Evolutionary conservation across 177 flowering plant genomes (phyloP).

Genomic region (Telopea speciosissima): DNA sequence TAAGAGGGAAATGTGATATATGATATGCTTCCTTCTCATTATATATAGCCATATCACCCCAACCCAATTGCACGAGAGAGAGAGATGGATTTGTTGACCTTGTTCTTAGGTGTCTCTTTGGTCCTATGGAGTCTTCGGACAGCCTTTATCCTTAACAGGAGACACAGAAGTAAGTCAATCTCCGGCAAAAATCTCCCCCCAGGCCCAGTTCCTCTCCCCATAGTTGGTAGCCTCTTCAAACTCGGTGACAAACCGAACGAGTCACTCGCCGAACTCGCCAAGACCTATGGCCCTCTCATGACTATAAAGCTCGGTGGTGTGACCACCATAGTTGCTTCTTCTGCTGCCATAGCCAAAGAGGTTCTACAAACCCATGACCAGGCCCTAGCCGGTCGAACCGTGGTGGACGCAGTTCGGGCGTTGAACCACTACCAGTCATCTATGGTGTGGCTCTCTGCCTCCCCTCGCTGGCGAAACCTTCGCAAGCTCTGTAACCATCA

Average conservation of each 20-base stretch:
- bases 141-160: background rate
- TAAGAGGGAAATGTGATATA: too few relatives aligned
- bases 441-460: slow-evolving; percentile 12
- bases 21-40: too few relatives aligned
- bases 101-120: background rate
- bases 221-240: slow-evolving; percentile 28
- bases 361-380: slow-evolving; percentile 15
- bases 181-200: slow-evolving; percentile 15
- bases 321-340: slow-evolving; percentile 24
- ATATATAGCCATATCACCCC: too few relatives aligned
- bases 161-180: background rate
- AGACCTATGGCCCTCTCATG: slow-evolving; percentile 28
- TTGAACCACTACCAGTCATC: slow-evolving; percentile 1
- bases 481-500: slow-evolving; percentile 21
- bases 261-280: slow-evolving; percentile 22
- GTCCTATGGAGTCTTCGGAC: background rate
- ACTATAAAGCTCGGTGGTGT: slow-evolving; percentile 20
- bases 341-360: slow-evolving; percentile 19
- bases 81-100: background rate
- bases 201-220: slow-evolving; percentile 15
- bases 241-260: slow-evolving; percentile 25
- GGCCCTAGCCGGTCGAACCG: slow-evolving; percentile 8
- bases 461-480: slow-evolving; percentile 20
- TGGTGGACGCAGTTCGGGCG: slow-evolving; percentile 4
- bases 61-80: background rate